Evolutionary conservation across 2,329 filamentous ascomycete genomes (phyloP).

Genomic region (Neopestalotiopsis sp.): DNA sequence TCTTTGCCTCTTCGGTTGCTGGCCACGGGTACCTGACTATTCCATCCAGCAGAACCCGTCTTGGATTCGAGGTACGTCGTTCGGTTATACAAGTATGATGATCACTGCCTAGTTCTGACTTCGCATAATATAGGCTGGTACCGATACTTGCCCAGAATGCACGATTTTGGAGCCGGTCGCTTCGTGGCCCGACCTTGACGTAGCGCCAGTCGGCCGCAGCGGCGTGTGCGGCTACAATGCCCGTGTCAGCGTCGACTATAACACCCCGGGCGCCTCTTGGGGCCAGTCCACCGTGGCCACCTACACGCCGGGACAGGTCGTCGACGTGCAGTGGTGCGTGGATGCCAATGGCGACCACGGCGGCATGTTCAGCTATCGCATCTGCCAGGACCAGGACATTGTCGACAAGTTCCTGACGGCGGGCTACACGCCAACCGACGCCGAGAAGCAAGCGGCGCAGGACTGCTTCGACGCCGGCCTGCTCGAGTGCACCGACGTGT

Average conservation of each 20-base stretch:
- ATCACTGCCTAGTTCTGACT: background rate
- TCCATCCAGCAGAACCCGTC: conserved; percentile 49
- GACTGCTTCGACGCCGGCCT: conserved; percentile 54
- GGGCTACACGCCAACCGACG: conserved; percentile 51
- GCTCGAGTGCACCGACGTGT: conserved; percentile 53
- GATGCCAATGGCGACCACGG: conserved; percentile 62
- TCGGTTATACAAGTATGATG: background rate
- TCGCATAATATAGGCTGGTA: conserved; percentile 40
- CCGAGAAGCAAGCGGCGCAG: conserved; percentile 58
- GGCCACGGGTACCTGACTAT: conserved; percentile 52
- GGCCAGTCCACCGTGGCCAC: conserved; percentile 46
- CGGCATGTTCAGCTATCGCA: conserved; percentile 60
- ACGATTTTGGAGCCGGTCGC: conserved; percentile 57
- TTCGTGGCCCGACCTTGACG: conserved; percentile 54
- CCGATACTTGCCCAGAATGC: conserved; percentile 59
- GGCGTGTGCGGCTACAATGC: conserved; percentile 60
- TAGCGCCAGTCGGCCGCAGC: conserved; percentile 51
- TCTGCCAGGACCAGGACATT: conserved; percentile 56
- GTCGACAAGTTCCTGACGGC: conserved; percentile 56
- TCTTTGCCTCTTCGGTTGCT: conserved; percentile 25
- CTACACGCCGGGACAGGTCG: conserved; percentile 49
- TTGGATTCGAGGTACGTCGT: conserved; percentile 45
- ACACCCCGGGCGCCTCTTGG: conserved; percentile 49
- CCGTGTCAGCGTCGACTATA: conserved; percentile 58
- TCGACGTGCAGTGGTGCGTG: conserved; percentile 60